These are phyloP conservation scores for Erodium maritimum DNA, from an alignment of 345 rosid species.

Conservation along the genomic window DNA sequence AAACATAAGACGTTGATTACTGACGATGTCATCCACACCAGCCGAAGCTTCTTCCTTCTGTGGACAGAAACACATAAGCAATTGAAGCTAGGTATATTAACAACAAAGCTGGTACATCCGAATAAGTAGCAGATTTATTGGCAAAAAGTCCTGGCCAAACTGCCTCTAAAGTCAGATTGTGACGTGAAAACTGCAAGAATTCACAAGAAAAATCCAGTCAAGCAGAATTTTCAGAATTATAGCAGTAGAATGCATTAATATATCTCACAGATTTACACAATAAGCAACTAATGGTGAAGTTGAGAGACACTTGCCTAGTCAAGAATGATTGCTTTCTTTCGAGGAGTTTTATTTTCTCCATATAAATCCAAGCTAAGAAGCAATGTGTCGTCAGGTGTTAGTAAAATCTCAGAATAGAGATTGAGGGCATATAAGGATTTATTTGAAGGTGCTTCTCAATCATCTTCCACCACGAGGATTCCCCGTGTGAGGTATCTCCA, in stretches of 20 bases:
- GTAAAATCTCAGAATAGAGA: constrained; percentile 52
- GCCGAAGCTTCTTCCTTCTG: too few relatives aligned
- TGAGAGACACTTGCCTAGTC: constrained; percentile 36
- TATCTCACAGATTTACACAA: neutral
- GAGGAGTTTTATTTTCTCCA: constrained; percentile 25
- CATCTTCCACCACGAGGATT: constrained; percentile 21
- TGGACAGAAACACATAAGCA: too few relatives aligned
- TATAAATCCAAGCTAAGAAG: constrained; percentile 48
- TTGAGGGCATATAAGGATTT: constrained; percentile 69
- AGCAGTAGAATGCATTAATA: too few relatives aligned
- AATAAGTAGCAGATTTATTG: constrained; percentile 48
- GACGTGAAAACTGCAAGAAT: constrained; percentile 54
- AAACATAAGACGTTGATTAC: too few relatives aligned
- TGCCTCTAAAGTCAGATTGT: constrained; percentile 56
- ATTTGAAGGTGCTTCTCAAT: constrained; percentile 28
- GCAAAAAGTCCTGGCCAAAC: constrained; percentile 65
- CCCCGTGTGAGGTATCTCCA: constrained; percentile 15
- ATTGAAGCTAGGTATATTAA: constrained; percentile 63
- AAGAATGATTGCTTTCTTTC: constrained; percentile 58
- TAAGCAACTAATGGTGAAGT: neutral
- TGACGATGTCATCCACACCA: too few relatives aligned
- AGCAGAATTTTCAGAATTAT: too few relatives aligned
- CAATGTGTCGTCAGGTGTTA: constrained; percentile 59
- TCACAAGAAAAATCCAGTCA: too few relatives aligned
- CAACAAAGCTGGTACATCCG: constrained; percentile 77